Evolutionary conservation across 2,329 filamentous ascomycete species (phyloP).

Genomic region (Thielaviopsis ethacetica): DNA sequence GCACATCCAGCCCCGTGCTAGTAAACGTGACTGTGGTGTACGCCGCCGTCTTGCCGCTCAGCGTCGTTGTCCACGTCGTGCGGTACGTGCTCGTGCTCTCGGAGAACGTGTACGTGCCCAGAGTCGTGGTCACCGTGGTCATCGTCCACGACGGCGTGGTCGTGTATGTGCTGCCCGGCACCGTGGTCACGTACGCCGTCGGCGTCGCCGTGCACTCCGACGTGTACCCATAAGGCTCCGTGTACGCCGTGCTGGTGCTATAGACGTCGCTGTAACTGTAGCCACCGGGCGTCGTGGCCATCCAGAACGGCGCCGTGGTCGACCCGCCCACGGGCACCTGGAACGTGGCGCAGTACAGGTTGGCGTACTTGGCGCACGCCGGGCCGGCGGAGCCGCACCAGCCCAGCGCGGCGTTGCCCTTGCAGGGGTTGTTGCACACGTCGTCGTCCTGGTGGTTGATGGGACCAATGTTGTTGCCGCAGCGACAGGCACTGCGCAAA

Average conservation of each 20-base stretch:
- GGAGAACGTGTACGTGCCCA: slow-evolving; percentile 7
- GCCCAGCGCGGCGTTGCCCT: slow-evolving; percentile 6
- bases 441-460: slow-evolving; percentile 9
- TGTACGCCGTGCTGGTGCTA: not conserved
- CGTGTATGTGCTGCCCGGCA: not conserved
- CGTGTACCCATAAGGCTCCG: not conserved
- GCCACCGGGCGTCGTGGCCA: not conserved
- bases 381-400: slow-evolving; percentile 9
- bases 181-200: not conserved
- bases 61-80: slow-evolving; percentile 9
- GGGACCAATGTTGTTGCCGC: slow-evolving; percentile 9
- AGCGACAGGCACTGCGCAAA: slow-evolving; percentile 9
- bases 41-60: slow-evolving; percentile 6
- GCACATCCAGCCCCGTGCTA: not conserved
- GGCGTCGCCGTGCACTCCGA: not conserved
- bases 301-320: not conserved
- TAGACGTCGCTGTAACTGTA: slow-evolving; percentile 4
- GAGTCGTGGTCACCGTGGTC: slow-evolving; percentile 9
- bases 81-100: slow-evolving; percentile 1
- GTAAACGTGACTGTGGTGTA: slow-evolving; percentile 10
- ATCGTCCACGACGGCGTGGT: slow-evolving; percentile 1
- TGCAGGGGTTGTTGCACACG: slow-evolving; percentile 12
- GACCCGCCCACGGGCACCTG: not conserved
- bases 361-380: slow-evolving; percentile 8
- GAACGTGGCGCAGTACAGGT: slow-evolving; percentile 9